Percentiles rank a stretch among this genome's conserved stretches.
These are phyloP conservation scores for Fistulinella staudtii DNA, from an alignment of 1,284 basidiomycete genomes.

Conservation along the genomic window DNA sequence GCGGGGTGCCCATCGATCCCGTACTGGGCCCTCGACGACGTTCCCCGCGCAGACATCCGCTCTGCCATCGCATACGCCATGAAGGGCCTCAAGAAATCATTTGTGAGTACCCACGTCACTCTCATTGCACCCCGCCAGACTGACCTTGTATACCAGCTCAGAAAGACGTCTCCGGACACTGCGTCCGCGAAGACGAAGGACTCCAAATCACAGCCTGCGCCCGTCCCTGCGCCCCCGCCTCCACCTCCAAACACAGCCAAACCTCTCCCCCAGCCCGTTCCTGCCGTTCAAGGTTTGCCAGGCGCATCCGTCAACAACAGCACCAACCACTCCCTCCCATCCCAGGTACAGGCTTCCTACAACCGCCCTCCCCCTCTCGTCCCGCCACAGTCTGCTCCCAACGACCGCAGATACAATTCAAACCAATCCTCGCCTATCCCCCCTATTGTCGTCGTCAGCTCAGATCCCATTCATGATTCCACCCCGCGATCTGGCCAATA, in stretches of 20 bases:
- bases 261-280: constrained; percentile 48
- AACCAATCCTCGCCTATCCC: constrained; percentile 59
- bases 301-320: constrained; percentile 40
- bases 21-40: constrained; percentile 19
- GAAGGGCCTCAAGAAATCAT: constrained; percentile 88
- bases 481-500: constrained; percentile 38
- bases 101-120: constrained; percentile 48
- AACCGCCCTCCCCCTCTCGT: constrained; percentile 42
- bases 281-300: constrained; percentile 37
- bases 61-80: constrained; percentile 40
- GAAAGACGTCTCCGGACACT: constrained; percentile 65
- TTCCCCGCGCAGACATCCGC: constrained; percentile 10
- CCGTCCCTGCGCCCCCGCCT: constrained; percentile 51
- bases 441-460: constrained; percentile 87
- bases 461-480: constrained; percentile 67
- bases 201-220: constrained; percentile 45
- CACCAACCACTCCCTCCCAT: constrained; percentile 39
- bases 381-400: constrained; percentile 32
- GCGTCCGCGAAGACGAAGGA: constrained; percentile 66
- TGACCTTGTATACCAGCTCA: constrained; percentile 45
- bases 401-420: constrained; percentile 52
- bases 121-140: constrained; percentile 4
- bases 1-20: constrained; percentile 35
- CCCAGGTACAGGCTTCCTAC: constrained; percentile 36
- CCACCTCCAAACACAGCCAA: constrained; percentile 64